Base-by-base conservation (phyloP, 2,329 filamentous ascomycete genomes). In the Microsporum ferrugineum region DNA sequence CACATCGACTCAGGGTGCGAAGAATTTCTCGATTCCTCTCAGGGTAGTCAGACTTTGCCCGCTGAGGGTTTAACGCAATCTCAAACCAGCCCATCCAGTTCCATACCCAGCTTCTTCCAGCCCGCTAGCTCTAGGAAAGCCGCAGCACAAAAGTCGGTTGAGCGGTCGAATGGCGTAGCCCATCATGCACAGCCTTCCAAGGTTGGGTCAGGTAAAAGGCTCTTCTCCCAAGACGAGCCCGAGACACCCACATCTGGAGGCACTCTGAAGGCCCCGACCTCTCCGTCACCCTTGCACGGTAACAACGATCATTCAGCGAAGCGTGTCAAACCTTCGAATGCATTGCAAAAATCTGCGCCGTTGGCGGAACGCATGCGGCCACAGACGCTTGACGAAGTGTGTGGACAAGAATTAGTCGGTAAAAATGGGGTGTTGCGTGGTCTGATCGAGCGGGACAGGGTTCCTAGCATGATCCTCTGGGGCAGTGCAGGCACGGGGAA, bases 401-500 rank as follows among this genome's bases (percentile, higher is more conserved):
- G 81, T 65, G 94, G 94, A 0, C 94, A 99, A 75, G 90, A 96
- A 51, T 83, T 99, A 0, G 91, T 99, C 1, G 92, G 91, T 0
- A 83, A 84, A 0, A 78, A 84, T 36, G 94, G 94, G n/a, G 84
- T 97, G 4, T 79, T 99, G 49, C 85, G 92, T 2, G 86, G 87
- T 34, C 81, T 97, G 62, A 95, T 99, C 66, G 88, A 96, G 69
- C 82, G 87, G 62, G 87, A 94, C 68, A 83, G 88, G 3, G 85
- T 97, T 36, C 92, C 94, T 0, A 95, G 89, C 12, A 96, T 99
- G 89, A 91, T 99, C 45, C 79, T 99, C 12, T 99, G 94, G 77
- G 78, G 78, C 12, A 71, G 72, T 36, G 71, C 78, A 17, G 78
- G 78, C 1, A 80, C 77, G 14, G 78, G 78, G 17, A 80, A 80